A percentile compares a stretch with the other conserved stretches of the same genome.
phyloP scores from a whole-genome alignment of 176 grass and related monocot species.

The Oryza brachyantha region DNA sequence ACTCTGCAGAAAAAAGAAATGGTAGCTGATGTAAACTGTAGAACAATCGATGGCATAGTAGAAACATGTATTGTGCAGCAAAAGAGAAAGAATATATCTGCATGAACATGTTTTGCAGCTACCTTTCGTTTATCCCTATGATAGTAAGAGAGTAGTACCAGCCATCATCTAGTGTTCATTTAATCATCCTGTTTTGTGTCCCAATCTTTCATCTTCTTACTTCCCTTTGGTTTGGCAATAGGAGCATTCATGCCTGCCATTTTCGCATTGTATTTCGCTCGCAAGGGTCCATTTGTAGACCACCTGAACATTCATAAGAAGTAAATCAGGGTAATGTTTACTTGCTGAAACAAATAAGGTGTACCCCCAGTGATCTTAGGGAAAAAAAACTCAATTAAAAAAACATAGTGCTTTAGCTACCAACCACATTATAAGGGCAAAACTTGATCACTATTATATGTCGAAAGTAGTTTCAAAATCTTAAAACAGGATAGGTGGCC shows the following conservation, averaged over 20 bases:
- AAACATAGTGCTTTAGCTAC: not conserved
- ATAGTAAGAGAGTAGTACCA: constrained; percentile 15
- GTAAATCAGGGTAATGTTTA: constrained; percentile 8
- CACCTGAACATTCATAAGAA: constrained; percentile 50
- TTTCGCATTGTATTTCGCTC: constrained; percentile 84
- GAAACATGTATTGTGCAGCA: not conserved
- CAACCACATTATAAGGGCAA: not conserved
- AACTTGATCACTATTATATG: not conserved
- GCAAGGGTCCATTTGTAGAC: constrained; percentile 78
- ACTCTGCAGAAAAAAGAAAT: not conserved
- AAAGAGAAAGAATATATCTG: not conserved
- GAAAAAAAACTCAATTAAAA: constrained; percentile 10
- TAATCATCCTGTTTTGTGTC: constrained; percentile 43
- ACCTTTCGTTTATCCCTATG: not conserved
- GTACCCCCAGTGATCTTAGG: not conserved
- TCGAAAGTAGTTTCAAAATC: not conserved
- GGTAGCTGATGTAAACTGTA: not conserved
- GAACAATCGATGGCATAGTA: not conserved
- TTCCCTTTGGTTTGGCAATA: constrained; percentile 86
- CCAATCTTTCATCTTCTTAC: constrained; percentile 96
- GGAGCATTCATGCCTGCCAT: constrained; percentile 92
- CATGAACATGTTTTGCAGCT: not conserved
- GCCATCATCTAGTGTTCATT: not conserved
- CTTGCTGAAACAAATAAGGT: not conserved
- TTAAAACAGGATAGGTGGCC: not conserved